These are phyloP conservation scores for Fusarium falciforme DNA, from an alignment of 2,329 filamentous ascomycete genomes.

Conservation along the genomic window DNA sequence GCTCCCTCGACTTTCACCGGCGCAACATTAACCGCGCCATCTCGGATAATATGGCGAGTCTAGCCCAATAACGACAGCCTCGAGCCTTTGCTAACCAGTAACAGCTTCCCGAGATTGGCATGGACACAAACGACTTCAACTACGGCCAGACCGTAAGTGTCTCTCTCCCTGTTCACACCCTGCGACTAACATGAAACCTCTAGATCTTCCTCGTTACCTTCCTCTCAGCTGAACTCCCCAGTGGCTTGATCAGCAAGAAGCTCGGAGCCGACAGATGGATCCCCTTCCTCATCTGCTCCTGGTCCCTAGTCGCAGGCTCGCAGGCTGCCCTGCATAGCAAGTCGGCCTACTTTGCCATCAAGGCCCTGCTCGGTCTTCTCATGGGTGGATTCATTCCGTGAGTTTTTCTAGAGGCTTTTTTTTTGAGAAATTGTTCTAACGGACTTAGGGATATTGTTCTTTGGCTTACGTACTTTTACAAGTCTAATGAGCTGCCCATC, in stretches of 20 bases:
- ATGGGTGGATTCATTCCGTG: slow-evolving; percentile 65
- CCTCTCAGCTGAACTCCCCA: slow-evolving; percentile 60
- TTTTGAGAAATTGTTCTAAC: not conserved
- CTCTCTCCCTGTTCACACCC: not conserved
- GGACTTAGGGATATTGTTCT: slow-evolving; percentile 61
- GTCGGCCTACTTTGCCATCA: slow-evolving; percentile 54
- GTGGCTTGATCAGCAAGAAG: slow-evolving; percentile 62
- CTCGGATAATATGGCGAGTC: slow-evolving; percentile 52
- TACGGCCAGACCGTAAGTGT: slow-evolving; percentile 52
- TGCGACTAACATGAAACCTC: not conserved
- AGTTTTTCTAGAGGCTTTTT: slow-evolving; percentile 7
- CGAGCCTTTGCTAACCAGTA: slow-evolving; percentile 2
- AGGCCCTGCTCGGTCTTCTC: slow-evolving; percentile 57
- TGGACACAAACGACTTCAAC: slow-evolving; percentile 60
- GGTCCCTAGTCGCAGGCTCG: slow-evolving; percentile 54
- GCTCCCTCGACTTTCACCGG: slow-evolving; percentile 58
- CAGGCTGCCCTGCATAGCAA: slow-evolving; percentile 53
- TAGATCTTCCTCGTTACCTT: slow-evolving; percentile 59
- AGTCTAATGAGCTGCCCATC: slow-evolving; percentile 73
- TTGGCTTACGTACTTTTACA: slow-evolving; percentile 83
- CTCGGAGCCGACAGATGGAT: slow-evolving; percentile 61
- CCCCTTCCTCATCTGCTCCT: slow-evolving; percentile 54
- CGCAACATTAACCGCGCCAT: slow-evolving; percentile 59
- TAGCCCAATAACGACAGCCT: not conserved
- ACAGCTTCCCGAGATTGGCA: slow-evolving; percentile 52